Conservation (phyloP, 2,329 filamentous ascomycete genomes). For the Trichoderma koningiopsis region DNA sequence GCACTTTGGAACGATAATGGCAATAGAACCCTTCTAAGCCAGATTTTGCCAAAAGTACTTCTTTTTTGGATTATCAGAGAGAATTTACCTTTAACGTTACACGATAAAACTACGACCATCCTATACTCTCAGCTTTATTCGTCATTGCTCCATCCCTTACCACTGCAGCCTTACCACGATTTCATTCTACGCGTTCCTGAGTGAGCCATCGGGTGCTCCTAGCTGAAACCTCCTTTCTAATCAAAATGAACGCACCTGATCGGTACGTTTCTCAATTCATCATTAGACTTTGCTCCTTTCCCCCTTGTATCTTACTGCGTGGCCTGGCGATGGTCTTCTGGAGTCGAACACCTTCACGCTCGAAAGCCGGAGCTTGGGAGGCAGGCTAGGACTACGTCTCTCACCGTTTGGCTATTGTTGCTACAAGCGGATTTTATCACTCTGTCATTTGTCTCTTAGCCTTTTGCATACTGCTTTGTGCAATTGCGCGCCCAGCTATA, state of each 20-base stretch:
- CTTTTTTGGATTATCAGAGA: conserved; percentile 26
- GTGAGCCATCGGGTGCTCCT: not conserved
- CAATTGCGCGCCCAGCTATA: conserved; percentile 14
- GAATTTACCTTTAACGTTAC: not conserved
- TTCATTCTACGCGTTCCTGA: conserved; percentile 10
- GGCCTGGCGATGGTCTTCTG: not conserved
- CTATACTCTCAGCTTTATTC: not conserved
- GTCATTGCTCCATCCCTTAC: not conserved
- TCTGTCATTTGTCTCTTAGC: not conserved
- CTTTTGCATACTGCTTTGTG: not conserved
- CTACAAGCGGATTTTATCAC: not conserved
- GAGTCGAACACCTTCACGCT: not conserved
- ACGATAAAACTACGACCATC: not conserved
- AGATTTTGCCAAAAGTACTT: not conserved
- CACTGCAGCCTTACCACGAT: not conserved
- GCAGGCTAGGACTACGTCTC: not conserved
- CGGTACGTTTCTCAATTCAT: conserved; percentile 44
- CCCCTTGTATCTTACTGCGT: not conserved
- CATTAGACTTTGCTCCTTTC: not conserved
- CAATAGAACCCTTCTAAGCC: conserved; percentile 17
- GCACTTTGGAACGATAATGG: conserved; percentile 9
- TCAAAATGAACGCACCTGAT: conserved; percentile 59
- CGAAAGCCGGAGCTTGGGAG: not conserved
- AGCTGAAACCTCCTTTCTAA: not conserved
- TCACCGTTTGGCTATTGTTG: not conserved